Evolutionary conservation across 129 eudicot genomes (phyloP).

Genomic region (Pseudognaphalium luteoalbum): DNA sequence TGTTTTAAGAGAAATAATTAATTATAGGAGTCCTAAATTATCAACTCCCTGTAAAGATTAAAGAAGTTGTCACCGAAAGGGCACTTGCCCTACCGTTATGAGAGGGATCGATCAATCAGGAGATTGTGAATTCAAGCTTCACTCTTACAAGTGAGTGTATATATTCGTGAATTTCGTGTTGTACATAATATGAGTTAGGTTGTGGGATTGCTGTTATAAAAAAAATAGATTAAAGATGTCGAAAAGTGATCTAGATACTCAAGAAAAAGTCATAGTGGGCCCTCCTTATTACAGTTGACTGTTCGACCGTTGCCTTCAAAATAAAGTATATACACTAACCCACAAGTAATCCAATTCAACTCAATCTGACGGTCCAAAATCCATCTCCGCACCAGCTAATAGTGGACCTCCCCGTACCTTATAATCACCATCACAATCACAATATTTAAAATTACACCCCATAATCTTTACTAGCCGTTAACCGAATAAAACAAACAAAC

Average conservation of each 20-base stretch:
- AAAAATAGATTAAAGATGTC: too few species aligned
- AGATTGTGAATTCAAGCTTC: too few species aligned
- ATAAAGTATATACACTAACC: neutral
- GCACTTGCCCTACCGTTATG: too few species aligned
- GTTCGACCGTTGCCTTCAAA: slow-evolving; percentile 36
- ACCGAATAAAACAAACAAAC: slow-evolving; percentile 26
- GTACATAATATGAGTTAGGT: too few species aligned
- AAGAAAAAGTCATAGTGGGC: slow-evolving; percentile 23
- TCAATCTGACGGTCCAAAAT: slow-evolving; percentile 26
- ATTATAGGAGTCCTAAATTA: too few species aligned
- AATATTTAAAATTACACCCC: slow-evolving; percentile 39
- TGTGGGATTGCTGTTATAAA: too few species aligned
- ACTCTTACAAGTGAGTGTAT: too few species aligned
- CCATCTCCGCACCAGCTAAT: slow-evolving; percentile 18
- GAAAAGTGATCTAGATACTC: neutral
- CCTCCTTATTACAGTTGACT: neutral
- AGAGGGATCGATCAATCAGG: too few species aligned
- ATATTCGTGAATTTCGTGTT: too few species aligned
- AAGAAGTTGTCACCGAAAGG: too few species aligned
- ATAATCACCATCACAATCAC: slow-evolving; percentile 38
- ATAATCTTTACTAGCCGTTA: slow-evolving; percentile 61
- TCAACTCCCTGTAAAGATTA: too few species aligned
- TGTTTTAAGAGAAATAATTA: too few species aligned
- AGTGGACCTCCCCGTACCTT: slow-evolving; percentile 37
- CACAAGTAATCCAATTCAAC: slow-evolving; percentile 6